A percentile compares a stretch with the other conserved stretches of the same genome.
Evolutionary conservation across 768 basidiomycete genomes (phyloP).

Genomic region (Lentinula raphanica): DNA sequence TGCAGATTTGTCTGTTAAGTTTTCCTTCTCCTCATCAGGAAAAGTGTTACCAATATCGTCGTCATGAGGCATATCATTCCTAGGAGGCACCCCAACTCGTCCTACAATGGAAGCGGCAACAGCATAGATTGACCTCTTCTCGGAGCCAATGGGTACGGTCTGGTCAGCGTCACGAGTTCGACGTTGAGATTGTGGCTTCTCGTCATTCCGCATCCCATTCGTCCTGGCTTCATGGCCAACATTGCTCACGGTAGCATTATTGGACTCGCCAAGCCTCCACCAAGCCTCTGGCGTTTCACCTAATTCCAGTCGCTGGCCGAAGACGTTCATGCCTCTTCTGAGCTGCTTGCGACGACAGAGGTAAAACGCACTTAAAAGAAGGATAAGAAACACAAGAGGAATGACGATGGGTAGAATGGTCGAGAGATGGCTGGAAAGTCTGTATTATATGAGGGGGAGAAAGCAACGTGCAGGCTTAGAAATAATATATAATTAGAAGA

Average conservation of each 20-base stretch:
- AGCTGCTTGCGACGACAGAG: conserved; percentile 2
- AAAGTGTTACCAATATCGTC: neutral
- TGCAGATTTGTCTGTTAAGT: neutral
- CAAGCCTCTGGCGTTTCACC: conserved; percentile 5
- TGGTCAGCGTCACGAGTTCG: neutral
- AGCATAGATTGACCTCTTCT: neutral
- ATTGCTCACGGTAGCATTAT: neutral
- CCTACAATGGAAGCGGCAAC: neutral
- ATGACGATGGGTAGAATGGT: neutral
- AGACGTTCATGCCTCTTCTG: conserved; percentile 2
- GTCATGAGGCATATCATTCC: neutral
- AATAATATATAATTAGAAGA: neutral
- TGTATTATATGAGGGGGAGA: neutral
- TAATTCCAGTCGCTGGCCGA: conserved; percentile 5
- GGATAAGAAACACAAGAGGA: neutral
- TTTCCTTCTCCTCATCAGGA: neutral
- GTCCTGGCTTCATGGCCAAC: neutral
- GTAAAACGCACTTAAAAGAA: neutral
- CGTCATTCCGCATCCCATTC: neutral
- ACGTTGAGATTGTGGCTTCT: neutral
- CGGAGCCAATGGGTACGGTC: neutral
- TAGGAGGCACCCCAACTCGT: neutral
- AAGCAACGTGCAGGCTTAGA: neutral
- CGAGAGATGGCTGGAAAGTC: neutral
- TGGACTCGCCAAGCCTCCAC: neutral